Conservation (phyloP, 1,284 basidiomycete species). For the Golubevia pallescens region DNA sequence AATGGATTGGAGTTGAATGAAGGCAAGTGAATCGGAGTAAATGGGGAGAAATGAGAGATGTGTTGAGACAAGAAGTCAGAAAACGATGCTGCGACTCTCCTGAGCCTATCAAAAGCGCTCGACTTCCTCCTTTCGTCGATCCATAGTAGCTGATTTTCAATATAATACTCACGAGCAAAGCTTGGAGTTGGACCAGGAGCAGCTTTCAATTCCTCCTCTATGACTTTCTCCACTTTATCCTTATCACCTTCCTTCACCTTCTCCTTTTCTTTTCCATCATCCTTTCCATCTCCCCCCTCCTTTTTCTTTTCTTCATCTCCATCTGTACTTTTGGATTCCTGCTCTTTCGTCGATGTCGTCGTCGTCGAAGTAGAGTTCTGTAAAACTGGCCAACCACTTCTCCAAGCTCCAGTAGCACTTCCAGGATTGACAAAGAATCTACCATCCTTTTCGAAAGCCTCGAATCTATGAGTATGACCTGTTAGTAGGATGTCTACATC, state of each 20-base stretch:
- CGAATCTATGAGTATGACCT: slow-evolving; percentile 95
- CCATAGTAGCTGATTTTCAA: not conserved
- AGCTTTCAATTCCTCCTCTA: slow-evolving; percentile 23
- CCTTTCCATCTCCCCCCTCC: slow-evolving; percentile 16
- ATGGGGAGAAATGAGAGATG: not conserved
- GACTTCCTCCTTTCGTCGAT: slow-evolving; percentile 5
- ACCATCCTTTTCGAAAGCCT: slow-evolving; percentile 87
- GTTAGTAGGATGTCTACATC: slow-evolving; percentile 94
- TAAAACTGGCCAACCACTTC: too few relatives aligned
- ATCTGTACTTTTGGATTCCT: slow-evolving; percentile 4
- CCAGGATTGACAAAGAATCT: slow-evolving; percentile 97
- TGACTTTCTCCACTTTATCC: slow-evolving; percentile 17
- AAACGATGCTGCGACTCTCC: not conserved
- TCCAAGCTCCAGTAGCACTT: slow-evolving; percentile 91
- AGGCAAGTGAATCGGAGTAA: not conserved
- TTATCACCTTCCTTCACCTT: slow-evolving; percentile 14
- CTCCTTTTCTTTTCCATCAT: slow-evolving; percentile 13
- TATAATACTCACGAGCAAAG: slow-evolving; percentile 51
- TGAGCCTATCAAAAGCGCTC: not conserved
- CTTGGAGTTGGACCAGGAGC: slow-evolving; percentile 36
- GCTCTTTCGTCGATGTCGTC: not conserved
- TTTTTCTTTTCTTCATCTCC: slow-evolving; percentile 1
- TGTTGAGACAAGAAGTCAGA: not conserved
- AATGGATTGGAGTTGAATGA: not conserved
- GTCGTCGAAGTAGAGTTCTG: too few relatives aligned